Conservation (phyloP, 257 asterid genomes). For the Petunia axillaris region DNA sequence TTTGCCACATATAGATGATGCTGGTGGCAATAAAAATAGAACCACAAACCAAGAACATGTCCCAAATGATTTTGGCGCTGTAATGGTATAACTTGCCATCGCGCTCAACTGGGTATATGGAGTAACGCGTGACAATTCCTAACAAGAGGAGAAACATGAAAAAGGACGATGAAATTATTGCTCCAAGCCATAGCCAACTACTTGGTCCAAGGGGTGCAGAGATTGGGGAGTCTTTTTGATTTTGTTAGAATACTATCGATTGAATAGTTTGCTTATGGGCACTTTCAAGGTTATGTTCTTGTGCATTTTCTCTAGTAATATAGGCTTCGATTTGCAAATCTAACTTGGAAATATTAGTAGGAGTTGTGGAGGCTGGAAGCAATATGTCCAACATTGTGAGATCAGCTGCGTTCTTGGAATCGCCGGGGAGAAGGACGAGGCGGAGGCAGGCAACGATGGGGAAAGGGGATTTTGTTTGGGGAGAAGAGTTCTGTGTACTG, state of each 20-base stretch:
- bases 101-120: conserved; percentile 49
- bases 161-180: conserved; percentile 54
- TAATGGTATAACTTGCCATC: conserved; percentile 46
- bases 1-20: conserved; percentile 53
- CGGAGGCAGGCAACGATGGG: too few relatives aligned
- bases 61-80: conserved; percentile 57
- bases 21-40: conserved; percentile 54
- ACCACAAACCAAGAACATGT: conserved; percentile 60
- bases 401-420: conserved; percentile 51
- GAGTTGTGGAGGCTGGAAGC: conserved; percentile 39
- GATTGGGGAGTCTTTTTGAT: conserved; percentile 40
- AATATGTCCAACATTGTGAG: conserved; percentile 53
- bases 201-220: conserved; percentile 55
- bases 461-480: too few relatives aligned
- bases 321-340: conserved; percentile 52
- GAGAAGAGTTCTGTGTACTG: too few relatives aligned
- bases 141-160: conserved; percentile 48
- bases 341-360: conserved; percentile 37
- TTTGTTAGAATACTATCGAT: conserved; percentile 44
- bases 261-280: conserved; percentile 20
- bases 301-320: conserved; percentile 44
- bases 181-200: conserved; percentile 74
- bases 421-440: too few relatives aligned
- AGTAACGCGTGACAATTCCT: conserved; percentile 57
- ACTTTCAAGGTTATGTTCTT: background rate